Percentiles rank a stretch among this genome's conserved stretches.
Evolutionary conservation across 192 early-diverging fungal genomes (phyloP).

Genomic region (Podila verticillata): DNA sequence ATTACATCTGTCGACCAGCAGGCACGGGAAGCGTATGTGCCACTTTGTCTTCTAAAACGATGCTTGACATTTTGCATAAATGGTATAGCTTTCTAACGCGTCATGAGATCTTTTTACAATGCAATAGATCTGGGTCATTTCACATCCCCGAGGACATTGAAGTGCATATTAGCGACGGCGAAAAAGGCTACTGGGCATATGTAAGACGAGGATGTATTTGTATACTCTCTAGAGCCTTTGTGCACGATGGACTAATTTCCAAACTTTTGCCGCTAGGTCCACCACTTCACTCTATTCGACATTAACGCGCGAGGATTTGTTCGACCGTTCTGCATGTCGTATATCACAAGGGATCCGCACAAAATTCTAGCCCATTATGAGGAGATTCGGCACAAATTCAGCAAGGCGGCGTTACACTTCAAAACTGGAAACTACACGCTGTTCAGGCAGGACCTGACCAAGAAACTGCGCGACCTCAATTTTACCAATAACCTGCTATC

Average conservation of each 20-base stretch:
- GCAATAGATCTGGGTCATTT: slow-evolving; percentile 41
- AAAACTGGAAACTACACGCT: slow-evolving; percentile 62
- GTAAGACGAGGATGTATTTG: slow-evolving; percentile 31
- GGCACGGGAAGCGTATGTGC: slow-evolving; percentile 38
- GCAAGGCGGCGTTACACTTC: slow-evolving; percentile 54
- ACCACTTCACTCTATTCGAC: slow-evolving; percentile 63
- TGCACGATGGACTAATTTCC: not conserved
- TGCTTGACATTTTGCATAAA: too few relatives aligned
- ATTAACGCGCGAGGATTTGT: slow-evolving; percentile 65
- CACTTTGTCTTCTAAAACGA: too few relatives aligned
- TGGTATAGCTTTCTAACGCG: not conserved
- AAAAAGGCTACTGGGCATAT: slow-evolving; percentile 61
- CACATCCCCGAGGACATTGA: slow-evolving; percentile 64
- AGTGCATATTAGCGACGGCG: slow-evolving; percentile 57
- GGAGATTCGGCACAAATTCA: slow-evolving; percentile 54
- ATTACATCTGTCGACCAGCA: slow-evolving; percentile 58
- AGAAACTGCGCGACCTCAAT: slow-evolving; percentile 57
- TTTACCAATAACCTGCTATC: slow-evolving; percentile 54
- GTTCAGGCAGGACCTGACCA: slow-evolving; percentile 58
- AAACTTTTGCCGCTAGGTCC: slow-evolving; percentile 39
- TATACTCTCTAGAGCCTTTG: not conserved
- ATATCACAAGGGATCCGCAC: slow-evolving; percentile 57
- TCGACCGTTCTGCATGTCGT: slow-evolving; percentile 59
- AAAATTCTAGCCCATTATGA: slow-evolving; percentile 58
- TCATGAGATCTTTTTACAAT: not conserved